Percentiles rank a stretch among this genome's conserved stretches.
Conservation (phyloP, 306 rosid genomes). For the Aeschynomene evenia region DNA sequence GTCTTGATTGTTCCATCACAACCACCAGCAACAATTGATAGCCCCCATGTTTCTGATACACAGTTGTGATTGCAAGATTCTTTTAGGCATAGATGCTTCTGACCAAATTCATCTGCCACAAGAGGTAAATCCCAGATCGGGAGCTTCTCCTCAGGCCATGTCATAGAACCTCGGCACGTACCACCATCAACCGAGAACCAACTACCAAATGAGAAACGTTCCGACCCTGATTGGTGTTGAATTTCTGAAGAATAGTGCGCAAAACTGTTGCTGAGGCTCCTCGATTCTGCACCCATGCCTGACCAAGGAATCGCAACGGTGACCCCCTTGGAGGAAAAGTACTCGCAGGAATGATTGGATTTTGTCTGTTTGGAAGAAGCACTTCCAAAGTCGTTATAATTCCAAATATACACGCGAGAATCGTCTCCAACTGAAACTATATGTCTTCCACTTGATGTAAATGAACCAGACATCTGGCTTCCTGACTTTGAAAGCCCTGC, state of each 20-base stretch:
- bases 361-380: slow-evolving; percentile 43
- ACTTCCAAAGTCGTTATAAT: slow-evolving; percentile 34
- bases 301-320: slow-evolving; percentile 84
- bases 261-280: slow-evolving; percentile 8
- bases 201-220: slow-evolving; percentile 53
- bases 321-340: slow-evolving; percentile 67
- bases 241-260: slow-evolving; percentile 23
- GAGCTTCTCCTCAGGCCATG: slow-evolving; percentile 93
- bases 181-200: slow-evolving; percentile 70
- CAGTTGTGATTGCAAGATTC: slow-evolving; percentile 22
- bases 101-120: slow-evolving; percentile 35
- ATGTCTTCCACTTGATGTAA: slow-evolving; percentile 57
- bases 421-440: slow-evolving; percentile 79
- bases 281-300: slow-evolving; percentile 41
- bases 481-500: slow-evolving; percentile 73
- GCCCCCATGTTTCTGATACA: slow-evolving; percentile 72
- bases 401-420: slow-evolving; percentile 75
- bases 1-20: slow-evolving; percentile 76
- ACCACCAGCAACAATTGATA: slow-evolving; percentile 67
- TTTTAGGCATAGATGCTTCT: slow-evolving; percentile 3
- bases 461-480: slow-evolving; percentile 78
- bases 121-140: slow-evolving; percentile 49
- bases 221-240: slow-evolving; percentile 26
- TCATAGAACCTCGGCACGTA: slow-evolving; percentile 54
- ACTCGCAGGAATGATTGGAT: slow-evolving; percentile 60